These are phyloP conservation scores for Tagetes patula DNA, from an alignment of 129 eudicot species.

Conservation along the genomic window DNA sequence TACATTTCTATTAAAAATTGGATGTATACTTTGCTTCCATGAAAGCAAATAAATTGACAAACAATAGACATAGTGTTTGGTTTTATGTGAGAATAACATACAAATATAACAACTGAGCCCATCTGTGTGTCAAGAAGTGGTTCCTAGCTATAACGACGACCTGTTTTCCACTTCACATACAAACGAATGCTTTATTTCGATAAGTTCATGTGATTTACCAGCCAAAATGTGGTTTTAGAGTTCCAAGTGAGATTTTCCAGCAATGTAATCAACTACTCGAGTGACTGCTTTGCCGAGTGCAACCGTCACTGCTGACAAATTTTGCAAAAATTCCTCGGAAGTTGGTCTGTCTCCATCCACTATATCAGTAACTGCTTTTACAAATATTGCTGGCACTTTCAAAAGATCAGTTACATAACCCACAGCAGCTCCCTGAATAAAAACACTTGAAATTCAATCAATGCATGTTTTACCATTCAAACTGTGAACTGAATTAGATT, in stretches of 20 bases:
- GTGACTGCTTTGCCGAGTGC: conserved; percentile 69
- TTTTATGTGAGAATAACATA: conserved; percentile 4
- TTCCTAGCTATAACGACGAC: conserved; percentile 5
- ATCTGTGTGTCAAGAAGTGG: conserved; percentile 16
- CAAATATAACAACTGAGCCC: not conserved
- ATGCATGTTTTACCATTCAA: conserved; percentile 4
- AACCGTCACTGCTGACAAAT: conserved; percentile 67
- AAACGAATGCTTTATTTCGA: conserved; percentile 14
- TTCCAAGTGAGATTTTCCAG: conserved; percentile 60
- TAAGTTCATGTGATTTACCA: not conserved
- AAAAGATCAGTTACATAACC: conserved; percentile 88
- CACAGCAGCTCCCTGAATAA: conserved; percentile 86
- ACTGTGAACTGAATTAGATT: not conserved
- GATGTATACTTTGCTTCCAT: conserved; percentile 12
- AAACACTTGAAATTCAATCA: conserved; percentile 4
- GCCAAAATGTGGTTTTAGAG: conserved; percentile 45
- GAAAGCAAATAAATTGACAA: conserved; percentile 18
- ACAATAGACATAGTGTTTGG: not conserved
- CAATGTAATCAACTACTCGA: conserved; percentile 66
- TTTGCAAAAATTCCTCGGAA: conserved; percentile 80
- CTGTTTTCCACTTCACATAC: conserved; percentile 1
- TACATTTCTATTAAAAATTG: not conserved
- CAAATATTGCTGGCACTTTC: conserved; percentile 68
- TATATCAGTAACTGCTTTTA: conserved; percentile 90
- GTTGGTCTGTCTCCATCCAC: conserved; percentile 96